Percentiles rank a stretch among this genome's conserved stretches.
phyloP scores from a whole-genome alignment of 768 basidiomycete genomes.

The Trametes punicea region DNA sequence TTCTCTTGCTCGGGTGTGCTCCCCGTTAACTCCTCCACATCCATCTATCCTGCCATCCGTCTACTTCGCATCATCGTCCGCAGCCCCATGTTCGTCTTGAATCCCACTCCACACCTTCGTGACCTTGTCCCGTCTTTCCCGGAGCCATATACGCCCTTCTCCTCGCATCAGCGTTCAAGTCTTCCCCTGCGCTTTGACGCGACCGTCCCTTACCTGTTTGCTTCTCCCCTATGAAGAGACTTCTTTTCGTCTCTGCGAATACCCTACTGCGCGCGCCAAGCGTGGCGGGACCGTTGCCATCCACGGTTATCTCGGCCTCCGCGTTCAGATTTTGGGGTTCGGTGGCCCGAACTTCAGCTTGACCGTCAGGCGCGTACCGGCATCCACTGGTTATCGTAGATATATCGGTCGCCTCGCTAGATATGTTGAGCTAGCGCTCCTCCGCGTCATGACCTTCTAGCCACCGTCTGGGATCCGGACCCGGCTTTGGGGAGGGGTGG shows the following conservation, averaged over 20 bases:
- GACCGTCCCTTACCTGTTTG: not conserved
- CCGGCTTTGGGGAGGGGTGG: not conserved
- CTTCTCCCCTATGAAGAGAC: conserved; percentile 3
- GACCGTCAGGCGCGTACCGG: not conserved
- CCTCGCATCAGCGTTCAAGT: not conserved
- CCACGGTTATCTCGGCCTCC: conserved; percentile 4
- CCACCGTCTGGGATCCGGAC: not conserved
- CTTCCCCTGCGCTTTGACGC: not conserved
- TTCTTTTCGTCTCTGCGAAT: not conserved
- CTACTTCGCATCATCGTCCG: too few species aligned
- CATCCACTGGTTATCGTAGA: not conserved
- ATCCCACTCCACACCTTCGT: too few species aligned
- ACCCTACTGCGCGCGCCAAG: not conserved
- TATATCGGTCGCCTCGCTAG: not conserved
- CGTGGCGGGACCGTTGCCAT: conserved; percentile 4
- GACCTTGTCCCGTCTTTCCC: too few species aligned
- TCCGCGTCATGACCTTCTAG: not conserved
- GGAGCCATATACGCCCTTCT: not conserved
- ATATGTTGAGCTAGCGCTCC: not conserved
- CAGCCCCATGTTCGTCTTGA: too few species aligned
- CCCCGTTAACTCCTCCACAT: not conserved
- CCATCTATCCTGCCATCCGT: too few species aligned
- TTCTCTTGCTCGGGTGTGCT: not conserved
- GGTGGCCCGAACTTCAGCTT: not conserved
- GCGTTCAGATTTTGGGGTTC: not conserved